These are phyloP conservation scores for Articulospora tetracladia DNA, from an alignment of 495 filamentous ascomycete genomes.

Conservation along the genomic window DNA sequence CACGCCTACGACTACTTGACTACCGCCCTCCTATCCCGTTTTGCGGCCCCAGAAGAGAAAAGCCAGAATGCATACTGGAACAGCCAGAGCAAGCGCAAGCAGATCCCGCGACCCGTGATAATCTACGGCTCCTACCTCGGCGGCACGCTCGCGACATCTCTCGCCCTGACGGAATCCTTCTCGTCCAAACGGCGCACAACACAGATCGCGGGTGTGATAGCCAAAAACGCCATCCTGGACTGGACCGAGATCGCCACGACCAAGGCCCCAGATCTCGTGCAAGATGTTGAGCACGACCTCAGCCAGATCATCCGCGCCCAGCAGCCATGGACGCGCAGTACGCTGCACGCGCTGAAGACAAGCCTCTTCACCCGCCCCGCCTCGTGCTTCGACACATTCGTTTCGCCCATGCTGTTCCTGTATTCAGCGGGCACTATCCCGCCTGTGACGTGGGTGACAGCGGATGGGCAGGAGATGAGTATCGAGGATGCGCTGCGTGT, in stretches of 20 bases:
- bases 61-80: conserved; percentile 25
- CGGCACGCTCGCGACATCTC: conserved; percentile 41
- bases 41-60: not conserved
- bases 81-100: not conserved
- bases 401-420: conserved; percentile 49
- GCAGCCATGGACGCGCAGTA: conserved; percentile 7
- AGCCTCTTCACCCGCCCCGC: conserved; percentile 37
- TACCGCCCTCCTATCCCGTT: conserved; percentile 2
- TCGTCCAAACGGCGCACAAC: conserved; percentile 14
- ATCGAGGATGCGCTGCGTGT: not conserved
- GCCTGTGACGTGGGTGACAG: conserved; percentile 11
- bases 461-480: not conserved
- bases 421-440: conserved; percentile 34
- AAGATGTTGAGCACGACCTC: not conserved
- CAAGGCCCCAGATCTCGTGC: not conserved
- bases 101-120: conserved; percentile 28
- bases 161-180: conserved; percentile 44
- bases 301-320: not conserved
- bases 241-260: conserved; percentile 34
- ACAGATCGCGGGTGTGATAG: conserved; percentile 37
- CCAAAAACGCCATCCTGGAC: conserved; percentile 49
- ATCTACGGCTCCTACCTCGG: conserved; percentile 48
- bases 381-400: conserved; percentile 49
- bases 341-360: conserved; percentile 26
- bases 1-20: conserved; percentile 38